Percentiles rank a stretch among this genome's conserved stretches.
phyloP scores from a whole-genome alignment of 257 asterid genomes.

The Nicotiana benthamiana region DNA sequence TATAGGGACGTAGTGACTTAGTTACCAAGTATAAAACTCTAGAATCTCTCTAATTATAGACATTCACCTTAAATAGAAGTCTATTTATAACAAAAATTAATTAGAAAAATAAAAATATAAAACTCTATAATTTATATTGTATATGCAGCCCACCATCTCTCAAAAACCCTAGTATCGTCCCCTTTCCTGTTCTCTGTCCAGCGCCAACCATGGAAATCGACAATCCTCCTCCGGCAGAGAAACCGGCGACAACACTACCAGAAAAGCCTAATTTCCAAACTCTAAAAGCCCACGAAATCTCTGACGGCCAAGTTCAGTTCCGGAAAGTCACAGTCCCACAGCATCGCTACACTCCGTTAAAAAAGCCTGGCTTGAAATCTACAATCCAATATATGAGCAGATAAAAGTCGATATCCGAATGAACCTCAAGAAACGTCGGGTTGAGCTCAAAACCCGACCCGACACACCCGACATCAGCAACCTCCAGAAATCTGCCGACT shows the following conservation, averaged over 20 bases:
- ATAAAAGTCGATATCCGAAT: constrained; percentile 81
- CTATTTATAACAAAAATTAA: too few relatives aligned
- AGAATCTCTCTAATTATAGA: too few relatives aligned
- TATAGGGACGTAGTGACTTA: too few relatives aligned
- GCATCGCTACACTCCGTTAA: constrained; percentile 73
- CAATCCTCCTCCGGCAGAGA: neutral
- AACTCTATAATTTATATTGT: too few relatives aligned
- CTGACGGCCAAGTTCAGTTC: constrained; percentile 67
- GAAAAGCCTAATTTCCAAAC: constrained; percentile 64
- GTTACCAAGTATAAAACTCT: too few relatives aligned
- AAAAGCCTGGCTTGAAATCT: constrained; percentile 75
- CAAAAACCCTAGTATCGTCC: neutral
- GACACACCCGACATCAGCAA: constrained; percentile 87
- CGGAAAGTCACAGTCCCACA: constrained; percentile 66
- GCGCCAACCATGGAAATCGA: constrained; percentile 43
- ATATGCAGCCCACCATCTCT: too few relatives aligned
- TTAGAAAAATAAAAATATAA: too few relatives aligned
- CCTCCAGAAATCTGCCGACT: constrained; percentile 83
- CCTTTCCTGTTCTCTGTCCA: neutral
- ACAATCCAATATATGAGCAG: constrained; percentile 61
- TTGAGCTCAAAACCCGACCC: constrained; percentile 69
- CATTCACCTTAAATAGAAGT: too few relatives aligned
- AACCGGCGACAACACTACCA: constrained; percentile 9
- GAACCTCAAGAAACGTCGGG: constrained; percentile 75
- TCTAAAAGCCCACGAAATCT: constrained; percentile 65